phyloP scores from a whole-genome alignment of 257 asterid species.

The Linaria vulgaris region DNA sequence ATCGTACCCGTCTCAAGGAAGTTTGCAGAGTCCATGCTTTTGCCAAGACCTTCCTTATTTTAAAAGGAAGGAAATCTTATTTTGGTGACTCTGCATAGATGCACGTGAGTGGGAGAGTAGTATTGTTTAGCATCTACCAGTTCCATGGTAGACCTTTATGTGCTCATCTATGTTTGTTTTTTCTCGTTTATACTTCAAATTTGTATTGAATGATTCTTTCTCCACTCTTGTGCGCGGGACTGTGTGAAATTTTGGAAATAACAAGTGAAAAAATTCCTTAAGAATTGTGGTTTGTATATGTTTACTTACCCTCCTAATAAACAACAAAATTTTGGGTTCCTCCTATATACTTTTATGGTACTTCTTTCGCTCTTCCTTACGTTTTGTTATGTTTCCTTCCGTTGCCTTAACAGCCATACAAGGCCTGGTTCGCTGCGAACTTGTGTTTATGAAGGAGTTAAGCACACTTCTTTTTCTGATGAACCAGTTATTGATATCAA shows the following conservation, averaged over 20 bases:
- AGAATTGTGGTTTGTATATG: conserved; percentile 3
- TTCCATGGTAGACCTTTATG: neutral
- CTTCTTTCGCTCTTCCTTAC: conserved; percentile 27
- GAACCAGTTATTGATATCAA: conserved; percentile 53
- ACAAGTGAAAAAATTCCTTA: conserved; percentile 3
- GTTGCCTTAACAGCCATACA: conserved; percentile 67
- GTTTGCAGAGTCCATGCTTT: too few species aligned
- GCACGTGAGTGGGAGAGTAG: too few species aligned
- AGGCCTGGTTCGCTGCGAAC: conserved; percentile 63
- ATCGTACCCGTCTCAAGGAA: too few species aligned
- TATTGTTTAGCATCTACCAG: too few species aligned
- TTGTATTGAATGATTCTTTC: conserved; percentile 20
- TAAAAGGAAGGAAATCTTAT: too few species aligned
- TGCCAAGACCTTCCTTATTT: too few species aligned
- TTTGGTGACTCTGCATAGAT: too few species aligned
- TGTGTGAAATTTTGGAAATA: conserved; percentile 10
- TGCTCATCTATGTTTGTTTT: conserved; percentile 9
- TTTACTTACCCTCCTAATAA: conserved; percentile 14
- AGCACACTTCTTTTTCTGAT: conserved; percentile 47
- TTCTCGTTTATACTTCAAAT: conserved; percentile 15
- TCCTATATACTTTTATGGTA: conserved; percentile 16
- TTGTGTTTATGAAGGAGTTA: conserved; percentile 81
- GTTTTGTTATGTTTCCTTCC: conserved; percentile 26
- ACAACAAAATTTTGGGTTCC: neutral
- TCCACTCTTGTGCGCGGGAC: conserved; percentile 16